These are phyloP conservation scores for Blastobotrys mokoenaii DNA, from an alignment of 805 yeast species.

Conservation along the genomic window DNA sequence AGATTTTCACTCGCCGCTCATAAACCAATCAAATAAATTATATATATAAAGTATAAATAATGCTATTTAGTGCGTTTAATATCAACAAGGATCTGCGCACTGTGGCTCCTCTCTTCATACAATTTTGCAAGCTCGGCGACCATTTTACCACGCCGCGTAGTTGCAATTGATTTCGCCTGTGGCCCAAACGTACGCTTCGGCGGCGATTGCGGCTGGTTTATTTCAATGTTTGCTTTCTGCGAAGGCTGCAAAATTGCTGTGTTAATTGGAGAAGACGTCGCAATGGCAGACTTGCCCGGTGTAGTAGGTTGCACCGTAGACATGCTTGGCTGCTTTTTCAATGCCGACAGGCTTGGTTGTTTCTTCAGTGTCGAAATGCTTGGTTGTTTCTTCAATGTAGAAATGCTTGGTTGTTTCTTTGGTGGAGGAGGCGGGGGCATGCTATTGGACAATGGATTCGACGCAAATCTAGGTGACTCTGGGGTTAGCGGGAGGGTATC, in stretches of 20 bases:
- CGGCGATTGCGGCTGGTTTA: constrained; percentile 9
- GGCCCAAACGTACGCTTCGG: constrained; percentile 19
- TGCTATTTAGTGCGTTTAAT: constrained; percentile 9
- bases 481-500: no score
- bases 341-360: no score
- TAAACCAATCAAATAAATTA: no score
- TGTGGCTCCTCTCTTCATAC: constrained; percentile 46
- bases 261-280: no score
- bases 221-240: constrained; percentile 5
- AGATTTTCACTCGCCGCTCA: no score
- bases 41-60: background rate
- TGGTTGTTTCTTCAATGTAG: background rate
- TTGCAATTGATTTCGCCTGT: constrained; percentile 22
- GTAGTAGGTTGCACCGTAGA: no score
- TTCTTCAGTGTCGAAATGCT: background rate
- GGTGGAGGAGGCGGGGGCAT: constrained; percentile 6
- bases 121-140: constrained; percentile 56
- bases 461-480: background rate
- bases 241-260: constrained; percentile 8
- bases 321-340: no score
- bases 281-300: no score
- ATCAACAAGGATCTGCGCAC: constrained; percentile 17
- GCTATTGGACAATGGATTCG: constrained; percentile 15
- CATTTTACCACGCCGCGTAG: constrained; percentile 42
- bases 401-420: background rate